phyloP scores from a whole-genome alignment of 306 rosid species.

The Fagus sylvatica region DNA sequence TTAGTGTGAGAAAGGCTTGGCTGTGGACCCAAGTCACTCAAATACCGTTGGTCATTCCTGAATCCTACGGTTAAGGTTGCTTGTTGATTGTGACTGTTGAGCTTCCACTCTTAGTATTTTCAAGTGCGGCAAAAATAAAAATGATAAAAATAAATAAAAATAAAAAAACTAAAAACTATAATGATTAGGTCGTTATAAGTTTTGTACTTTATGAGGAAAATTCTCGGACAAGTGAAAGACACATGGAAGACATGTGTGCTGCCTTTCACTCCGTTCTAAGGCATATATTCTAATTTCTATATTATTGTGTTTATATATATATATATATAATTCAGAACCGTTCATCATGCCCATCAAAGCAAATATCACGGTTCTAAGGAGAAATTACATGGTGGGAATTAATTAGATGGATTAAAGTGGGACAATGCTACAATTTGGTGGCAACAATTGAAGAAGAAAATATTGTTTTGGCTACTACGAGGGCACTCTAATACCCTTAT shows the following conservation, averaged over 20 bases:
- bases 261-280: slow-evolving; percentile 2
- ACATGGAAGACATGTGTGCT: slow-evolving; percentile 33
- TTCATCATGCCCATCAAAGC: not conserved
- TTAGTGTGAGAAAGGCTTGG: slow-evolving; percentile 12
- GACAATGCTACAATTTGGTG: not conserved
- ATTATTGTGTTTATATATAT: not conserved
- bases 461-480: not conserved
- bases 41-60: not conserved
- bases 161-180: not conserved
- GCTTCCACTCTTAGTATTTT: slow-evolving; percentile 27
- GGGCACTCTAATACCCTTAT: not conserved
- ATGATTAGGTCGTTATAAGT: slow-evolving; percentile 47
- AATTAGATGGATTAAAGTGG: too few species aligned
- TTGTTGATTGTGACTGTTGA: slow-evolving; percentile 41
- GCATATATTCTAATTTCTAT: not conserved
- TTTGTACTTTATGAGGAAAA: slow-evolving; percentile 28
- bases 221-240: slow-evolving; percentile 6
- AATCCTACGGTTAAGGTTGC: slow-evolving; percentile 44
- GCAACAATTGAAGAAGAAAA: not conserved
- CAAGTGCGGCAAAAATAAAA: not conserved
- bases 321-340: not conserved
- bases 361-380: not conserved
- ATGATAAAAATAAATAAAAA: not conserved
- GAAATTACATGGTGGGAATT: too few species aligned
- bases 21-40: slow-evolving; percentile 17